Evolutionary conservation across 192 early-diverging fungal genomes (phyloP).

Genomic region (Piromyces sp.): DNA sequence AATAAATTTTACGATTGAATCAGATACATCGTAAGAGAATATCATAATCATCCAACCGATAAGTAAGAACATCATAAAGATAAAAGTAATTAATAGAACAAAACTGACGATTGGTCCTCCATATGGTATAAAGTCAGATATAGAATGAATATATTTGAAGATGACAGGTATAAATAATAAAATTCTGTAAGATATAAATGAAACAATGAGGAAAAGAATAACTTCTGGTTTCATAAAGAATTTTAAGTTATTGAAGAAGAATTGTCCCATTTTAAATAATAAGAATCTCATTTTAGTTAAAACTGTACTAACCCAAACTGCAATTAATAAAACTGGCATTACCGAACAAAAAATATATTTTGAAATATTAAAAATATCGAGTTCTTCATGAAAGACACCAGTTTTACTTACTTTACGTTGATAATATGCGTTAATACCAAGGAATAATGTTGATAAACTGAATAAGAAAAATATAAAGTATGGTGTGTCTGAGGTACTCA

Average conservation of each 20-base stretch:
- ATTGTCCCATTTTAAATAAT: background rate
- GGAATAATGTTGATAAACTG: background rate
- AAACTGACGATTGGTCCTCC: background rate
- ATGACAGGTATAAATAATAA: background rate
- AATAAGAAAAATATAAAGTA: background rate
- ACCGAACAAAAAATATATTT: background rate
- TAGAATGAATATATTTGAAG: background rate
- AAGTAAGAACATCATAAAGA: background rate
- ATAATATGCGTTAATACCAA: background rate
- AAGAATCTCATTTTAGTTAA: background rate
- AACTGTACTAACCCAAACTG: background rate
- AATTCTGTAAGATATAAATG: background rate
- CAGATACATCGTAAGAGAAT: background rate
- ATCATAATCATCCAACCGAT: background rate
- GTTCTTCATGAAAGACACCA: background rate
- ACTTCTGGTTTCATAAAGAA: background rate
- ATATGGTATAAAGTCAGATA: background rate
- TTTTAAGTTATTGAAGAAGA: background rate
- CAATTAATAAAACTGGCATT: background rate
- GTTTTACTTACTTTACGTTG: background rate
- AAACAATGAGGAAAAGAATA: background rate
- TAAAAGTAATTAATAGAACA: background rate
- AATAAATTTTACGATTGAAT: background rate
- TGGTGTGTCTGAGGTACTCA: background rate
- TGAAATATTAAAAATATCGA: background rate